Base-by-base conservation (phyloP, 1,139 yeast genomes). In the Candida sojae region DNA sequence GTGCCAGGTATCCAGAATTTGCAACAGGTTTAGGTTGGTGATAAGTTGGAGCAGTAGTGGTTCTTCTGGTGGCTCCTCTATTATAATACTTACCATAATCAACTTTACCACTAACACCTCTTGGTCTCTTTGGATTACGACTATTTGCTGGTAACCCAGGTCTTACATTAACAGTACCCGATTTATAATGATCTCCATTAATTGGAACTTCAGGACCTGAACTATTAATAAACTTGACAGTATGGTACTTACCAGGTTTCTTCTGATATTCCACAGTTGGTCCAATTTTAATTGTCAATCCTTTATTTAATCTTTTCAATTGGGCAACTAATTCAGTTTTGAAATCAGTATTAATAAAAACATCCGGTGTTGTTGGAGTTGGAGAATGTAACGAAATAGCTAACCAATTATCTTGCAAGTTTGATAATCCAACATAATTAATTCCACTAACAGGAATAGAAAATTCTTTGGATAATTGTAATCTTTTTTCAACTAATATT, bases 341-440 rank as follows among this genome's bases (percentile, higher is more conserved):
- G 71, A 93, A 88, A 49, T 81, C 82, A 53, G 91, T 78, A 66
- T 88, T 88, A 50, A 93, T 73, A 52, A 95, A 81, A 6, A 89
- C 77, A 70, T 95, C 99, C 0, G 97, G 91, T 11, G 74, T 73
- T 1, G 80, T 64, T 2, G 80, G 70, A 2, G 81, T 84, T 2
- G 78, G 77, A 1, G 70, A 51, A 46, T 66, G 71, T 49, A 88
- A 70, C 29, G 86, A 84, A 37, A 93, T 66, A 1, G 96, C 96
- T 36, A 92, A 66, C 99, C 99, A 95, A 59, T 92, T 95, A 67
- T 95, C 99, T 56, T 93, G 95, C 50, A 83, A 73, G 40, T 76
- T 81, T 0, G 97, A 87, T 58, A 93, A 64, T 3, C 84, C 86
- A 29, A 90, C 81, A 54, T 81, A 80, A 39, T 75, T 77, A 49